Evolutionary conservation across 306 rosid species (phyloP).

Genomic region (Malus asiatica): DNA sequence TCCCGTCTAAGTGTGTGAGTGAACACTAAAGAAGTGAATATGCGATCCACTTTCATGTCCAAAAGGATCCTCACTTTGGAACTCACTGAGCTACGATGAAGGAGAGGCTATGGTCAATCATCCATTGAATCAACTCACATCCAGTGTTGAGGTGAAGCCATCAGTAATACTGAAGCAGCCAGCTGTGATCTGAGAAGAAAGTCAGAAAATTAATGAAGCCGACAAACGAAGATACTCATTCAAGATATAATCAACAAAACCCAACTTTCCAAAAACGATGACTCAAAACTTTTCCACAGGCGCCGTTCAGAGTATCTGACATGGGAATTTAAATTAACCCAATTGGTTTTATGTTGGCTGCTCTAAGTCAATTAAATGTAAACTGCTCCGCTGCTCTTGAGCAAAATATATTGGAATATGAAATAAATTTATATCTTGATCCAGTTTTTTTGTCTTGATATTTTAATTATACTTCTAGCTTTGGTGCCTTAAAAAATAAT

Average conservation of each 20-base stretch:
- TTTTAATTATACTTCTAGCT: too few species aligned
- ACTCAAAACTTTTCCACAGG: too few species aligned
- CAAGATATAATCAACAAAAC: too few species aligned
- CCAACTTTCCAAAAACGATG: too few species aligned
- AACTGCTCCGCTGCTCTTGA: not conserved
- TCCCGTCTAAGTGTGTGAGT: not conserved
- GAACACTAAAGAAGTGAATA: slow-evolving; percentile 21
- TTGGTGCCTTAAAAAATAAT: too few species aligned
- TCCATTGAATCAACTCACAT: not conserved
- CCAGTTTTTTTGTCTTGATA: too few species aligned
- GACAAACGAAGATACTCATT: not conserved
- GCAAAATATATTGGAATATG: too few species aligned
- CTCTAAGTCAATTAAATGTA: not conserved
- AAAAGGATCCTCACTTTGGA: not conserved
- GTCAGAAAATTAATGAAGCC: too few species aligned
- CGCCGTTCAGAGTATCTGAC: not conserved
- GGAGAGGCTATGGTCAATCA: slow-evolving; percentile 7
- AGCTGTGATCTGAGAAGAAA: not conserved
- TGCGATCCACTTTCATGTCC: not conserved
- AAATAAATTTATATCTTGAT: too few species aligned
- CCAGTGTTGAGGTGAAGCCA: not conserved
- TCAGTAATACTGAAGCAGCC: not conserved
- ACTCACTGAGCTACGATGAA: not conserved
- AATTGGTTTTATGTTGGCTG: not conserved
- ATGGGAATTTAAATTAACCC: not conserved